phyloP scores from a whole-genome alignment of 331 rosid species.

The Spiraea crenata region DNA sequence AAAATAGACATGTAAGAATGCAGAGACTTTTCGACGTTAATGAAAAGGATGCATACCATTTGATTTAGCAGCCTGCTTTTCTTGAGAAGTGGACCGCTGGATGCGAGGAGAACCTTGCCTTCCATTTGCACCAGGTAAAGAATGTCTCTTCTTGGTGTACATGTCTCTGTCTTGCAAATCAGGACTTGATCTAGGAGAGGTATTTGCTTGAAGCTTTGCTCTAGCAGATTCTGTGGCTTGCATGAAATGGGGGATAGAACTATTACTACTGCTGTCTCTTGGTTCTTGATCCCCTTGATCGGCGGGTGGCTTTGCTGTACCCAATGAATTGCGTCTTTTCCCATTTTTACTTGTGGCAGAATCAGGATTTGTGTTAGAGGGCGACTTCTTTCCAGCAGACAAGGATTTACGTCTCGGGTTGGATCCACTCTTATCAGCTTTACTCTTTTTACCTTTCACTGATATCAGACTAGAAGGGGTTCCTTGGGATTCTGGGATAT shows the following conservation, averaged over 20 bases:
- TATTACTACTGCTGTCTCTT: constrained; percentile 49
- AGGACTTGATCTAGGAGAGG: constrained; percentile 90
- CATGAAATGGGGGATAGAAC: constrained; percentile 82
- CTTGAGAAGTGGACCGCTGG: constrained; percentile 60
- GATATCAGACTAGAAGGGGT: constrained; percentile 93
- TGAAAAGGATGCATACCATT: constrained; percentile 35
- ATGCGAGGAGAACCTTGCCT: constrained; percentile 87
- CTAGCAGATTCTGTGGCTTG: constrained; percentile 94
- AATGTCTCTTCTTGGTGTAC: constrained; percentile 74
- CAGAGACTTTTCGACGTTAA: not conserved
- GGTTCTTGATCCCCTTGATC: constrained; percentile 71
- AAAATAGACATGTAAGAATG: not conserved
- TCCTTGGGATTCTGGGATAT: constrained; percentile 76
- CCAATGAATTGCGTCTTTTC: constrained; percentile 77
- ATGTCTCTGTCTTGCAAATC: constrained; percentile 69
- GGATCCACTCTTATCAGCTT: constrained; percentile 53
- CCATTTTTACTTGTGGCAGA: constrained; percentile 62
- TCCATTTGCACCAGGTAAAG: constrained; percentile 82
- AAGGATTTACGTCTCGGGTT: constrained; percentile 38
- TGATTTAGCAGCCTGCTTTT: constrained; percentile 59
- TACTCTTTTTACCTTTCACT: constrained; percentile 43
- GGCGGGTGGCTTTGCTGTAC: constrained; percentile 50
- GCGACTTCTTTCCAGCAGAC: constrained; percentile 58
- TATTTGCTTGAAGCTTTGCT: constrained; percentile 75
- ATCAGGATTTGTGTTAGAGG: constrained; percentile 46